These are phyloP conservation scores for Annulohypoxylon maeteangense DNA, from an alignment of 495 filamentous ascomycete species.

Conservation along the genomic window DNA sequence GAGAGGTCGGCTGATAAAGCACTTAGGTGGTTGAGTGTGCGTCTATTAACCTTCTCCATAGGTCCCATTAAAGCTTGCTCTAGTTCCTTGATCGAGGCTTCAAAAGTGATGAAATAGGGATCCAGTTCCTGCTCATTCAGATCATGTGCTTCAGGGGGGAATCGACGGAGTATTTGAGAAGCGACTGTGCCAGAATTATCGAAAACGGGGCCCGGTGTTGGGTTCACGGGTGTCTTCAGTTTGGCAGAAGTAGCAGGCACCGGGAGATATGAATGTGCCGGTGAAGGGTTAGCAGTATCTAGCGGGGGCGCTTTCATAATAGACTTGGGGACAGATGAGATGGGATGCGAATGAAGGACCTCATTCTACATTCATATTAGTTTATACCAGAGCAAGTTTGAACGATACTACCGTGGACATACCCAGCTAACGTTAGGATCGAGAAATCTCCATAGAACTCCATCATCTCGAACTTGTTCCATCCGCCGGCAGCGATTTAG, in stretches of 20 bases:
- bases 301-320: conserved; percentile 93
- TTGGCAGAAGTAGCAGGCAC: conserved; percentile 86
- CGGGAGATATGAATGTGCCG: conserved; percentile 89
- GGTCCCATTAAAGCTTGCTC: conserved; percentile 87
- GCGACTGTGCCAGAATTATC: conserved; percentile 64
- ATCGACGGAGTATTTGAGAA: conserved; percentile 76
- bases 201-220: conserved; percentile 49
- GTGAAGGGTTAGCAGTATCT: conserved; percentile 87
- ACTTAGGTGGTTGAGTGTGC: conserved; percentile 85
- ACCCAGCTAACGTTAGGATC: conserved; percentile 99
- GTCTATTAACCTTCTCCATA: conserved; percentile 94
- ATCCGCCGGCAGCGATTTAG: conserved; percentile 91
- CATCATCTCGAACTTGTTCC: conserved; percentile 93
- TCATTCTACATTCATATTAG: conserved; percentile 75
- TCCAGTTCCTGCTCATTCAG: conserved; percentile 91
- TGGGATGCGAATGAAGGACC: conserved; percentile 88
- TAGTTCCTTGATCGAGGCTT: conserved; percentile 85
- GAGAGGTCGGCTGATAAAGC: conserved; percentile 86
- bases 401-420: conserved; percentile 41
- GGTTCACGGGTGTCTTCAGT: conserved; percentile 69
- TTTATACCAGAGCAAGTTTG: not conserved
- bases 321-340: conserved; percentile 90
- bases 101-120: conserved; percentile 93
- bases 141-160: conserved; percentile 79
- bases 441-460: conserved; percentile 96